These are phyloP conservation scores for Phaseolus lunatus DNA, from an alignment of 306 rosid genomes.

Conservation along the genomic window DNA sequence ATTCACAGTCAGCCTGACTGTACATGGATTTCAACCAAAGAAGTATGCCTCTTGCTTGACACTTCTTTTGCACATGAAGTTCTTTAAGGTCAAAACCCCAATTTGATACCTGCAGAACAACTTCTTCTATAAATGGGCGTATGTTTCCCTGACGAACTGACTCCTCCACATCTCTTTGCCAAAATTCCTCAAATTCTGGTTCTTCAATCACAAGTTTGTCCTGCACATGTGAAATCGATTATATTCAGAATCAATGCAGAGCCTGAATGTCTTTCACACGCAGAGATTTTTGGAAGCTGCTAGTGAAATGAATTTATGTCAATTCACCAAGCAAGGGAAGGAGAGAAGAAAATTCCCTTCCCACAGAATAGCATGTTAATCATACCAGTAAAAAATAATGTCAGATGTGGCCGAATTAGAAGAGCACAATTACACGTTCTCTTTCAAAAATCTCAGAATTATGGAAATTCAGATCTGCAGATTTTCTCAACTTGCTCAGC, in stretches of 20 bases:
- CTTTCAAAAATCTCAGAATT: too few relatives aligned
- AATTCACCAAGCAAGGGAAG: background rate
- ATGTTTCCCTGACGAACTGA: conserved; percentile 80
- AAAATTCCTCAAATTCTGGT: conserved; percentile 65
- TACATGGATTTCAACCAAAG: conserved; percentile 86
- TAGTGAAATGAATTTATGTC: conserved; percentile 3
- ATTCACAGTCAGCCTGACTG: conserved; percentile 79
- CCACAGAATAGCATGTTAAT: background rate
- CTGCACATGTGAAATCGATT: conserved; percentile 52
- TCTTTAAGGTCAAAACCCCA: conserved; percentile 87
- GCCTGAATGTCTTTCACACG: background rate
- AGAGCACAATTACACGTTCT: background rate
- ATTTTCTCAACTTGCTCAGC: too few relatives aligned
- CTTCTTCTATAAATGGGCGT: conserved; percentile 83
- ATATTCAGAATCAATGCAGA: conserved; percentile 25
- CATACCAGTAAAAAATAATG: background rate
- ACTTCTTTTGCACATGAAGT: conserved; percentile 78
- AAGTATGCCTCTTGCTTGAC: conserved; percentile 72
- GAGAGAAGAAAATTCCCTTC: conserved; percentile 13
- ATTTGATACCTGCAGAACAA: conserved; percentile 75
- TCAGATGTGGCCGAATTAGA: conserved; percentile 7
- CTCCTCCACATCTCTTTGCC: conserved; percentile 90
- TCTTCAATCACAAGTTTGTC: conserved; percentile 78
- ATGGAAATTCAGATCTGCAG: too few relatives aligned
- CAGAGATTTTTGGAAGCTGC: background rate